Evolutionary conservation across 345 rosid species (phyloP), one percentile per base, ranked within the genome.

Genomic region (Acer saccharum): DNA sequence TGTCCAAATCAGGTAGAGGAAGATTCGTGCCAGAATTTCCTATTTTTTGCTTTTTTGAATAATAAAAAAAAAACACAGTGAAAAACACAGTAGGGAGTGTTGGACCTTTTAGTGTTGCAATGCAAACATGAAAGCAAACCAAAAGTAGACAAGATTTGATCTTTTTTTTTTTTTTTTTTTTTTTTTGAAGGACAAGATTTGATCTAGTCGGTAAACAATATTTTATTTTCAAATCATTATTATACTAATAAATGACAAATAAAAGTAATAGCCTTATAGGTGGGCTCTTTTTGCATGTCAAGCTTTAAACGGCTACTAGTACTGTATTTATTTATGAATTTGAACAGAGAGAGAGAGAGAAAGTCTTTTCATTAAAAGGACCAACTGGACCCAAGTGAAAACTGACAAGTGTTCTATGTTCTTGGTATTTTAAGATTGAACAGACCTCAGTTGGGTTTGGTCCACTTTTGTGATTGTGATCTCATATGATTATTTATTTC

Each of bases 1-100:
- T 48, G 18, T 65, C 71, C 6, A n/a, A 65, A 18, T 75, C 64
- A 13, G 32, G 71, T 20, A 65, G 66, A 66, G 78, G 66, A 32
- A 65, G 64, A 75, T 54, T 50, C 64, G 3, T 35, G 50, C 64
- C 35, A 50, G 63, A 65, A 18, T n/a, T n/a, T 52, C 46, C 3
- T 48, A 17, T 29, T 17, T 44, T 27, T 14, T 29, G 58, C 10
- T 46, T n/a, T 46, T 46, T 44, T 8, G 11, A 72, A 74, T 4
- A 29, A 32, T 3, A 17, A 21, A 32, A 32, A 17, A 21, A 72
- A 74, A 63, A 48, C 14, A 64, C 16, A 7, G 32, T 20, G 18
- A 71, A 23, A 21, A 41, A 55, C 67, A 73, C 9, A 32, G 65
- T 72, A 6, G 29, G 13, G 27, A 60, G 27, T 18, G 21, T 21